Base-by-base conservation (phyloP, 2,329 filamentous ascomycete species). In the Penicillium griseofulvum region DNA sequence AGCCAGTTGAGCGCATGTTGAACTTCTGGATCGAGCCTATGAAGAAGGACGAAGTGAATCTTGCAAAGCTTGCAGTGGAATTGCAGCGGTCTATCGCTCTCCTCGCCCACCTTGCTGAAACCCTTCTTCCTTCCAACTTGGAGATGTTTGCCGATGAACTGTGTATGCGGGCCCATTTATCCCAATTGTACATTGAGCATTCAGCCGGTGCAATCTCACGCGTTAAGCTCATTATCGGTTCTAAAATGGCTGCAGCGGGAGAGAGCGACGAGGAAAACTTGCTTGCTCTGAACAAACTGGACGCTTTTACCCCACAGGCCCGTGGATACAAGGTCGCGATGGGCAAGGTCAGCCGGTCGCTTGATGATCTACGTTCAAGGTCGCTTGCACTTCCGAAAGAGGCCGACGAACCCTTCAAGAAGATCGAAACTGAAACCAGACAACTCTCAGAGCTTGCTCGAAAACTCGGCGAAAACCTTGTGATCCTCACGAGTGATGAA, bases 21-120 rank as follows among this genome's bases (percentile, higher is more conserved):
- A 96, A 96, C 68, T 83, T 83, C 52, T 96, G 91, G 85, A 89
- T 97, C 54, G 92, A 97, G 61, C 85, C 85, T 6, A 72, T 97
- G 52, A 87, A 91, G 60, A 86, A 86, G 49, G 91, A 96, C 63
- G 91, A 96, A 53, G 77, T 97, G 46, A 91, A 91, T 73, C 89
- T 93, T 74, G 85, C 88, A 71, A 87, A 90, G 65, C 91, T 91
- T 68, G 87, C 89, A 0, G 84, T 85, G 24, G 90, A 96, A 69
- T 79, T 97, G 36, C 87, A 93, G 66, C 85, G 89, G 51, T 93
- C 90, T 7, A 89, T 95, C 63, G 89, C 91, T 50, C 82, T 97
- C 51, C 87, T 97, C 81, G 84, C 84, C n/a, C 91, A 97, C 71
- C 82, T 97, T 14, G 87, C 86, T 10, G 89, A 93, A 68, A 86